These are phyloP conservation scores for Lichtheimia ornata DNA, from an alignment of 371 early-diverging fungal genomes.

Conservation along the genomic window DNA sequence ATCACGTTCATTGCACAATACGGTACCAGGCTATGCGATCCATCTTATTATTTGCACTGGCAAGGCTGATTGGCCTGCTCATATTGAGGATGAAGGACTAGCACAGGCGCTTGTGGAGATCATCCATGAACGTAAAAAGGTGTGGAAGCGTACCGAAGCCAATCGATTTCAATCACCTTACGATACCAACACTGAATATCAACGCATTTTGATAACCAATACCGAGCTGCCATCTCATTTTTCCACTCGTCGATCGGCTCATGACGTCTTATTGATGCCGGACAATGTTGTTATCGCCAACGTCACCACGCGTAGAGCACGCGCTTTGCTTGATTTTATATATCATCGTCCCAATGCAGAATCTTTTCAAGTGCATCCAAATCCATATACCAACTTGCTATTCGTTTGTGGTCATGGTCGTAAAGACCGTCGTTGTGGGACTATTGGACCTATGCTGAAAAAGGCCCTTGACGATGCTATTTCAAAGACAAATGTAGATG, in stretches of 20 bases:
- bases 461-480: conserved; percentile 26
- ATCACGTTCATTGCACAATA: conserved; percentile 33
- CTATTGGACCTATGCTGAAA: conserved; percentile 37
- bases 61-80: conserved; percentile 35
- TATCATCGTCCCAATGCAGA: conserved; percentile 26
- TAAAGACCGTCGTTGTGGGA: conserved; percentile 43
- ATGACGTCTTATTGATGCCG: conserved; percentile 34
- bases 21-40: conserved; percentile 38
- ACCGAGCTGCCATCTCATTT: conserved; percentile 24
- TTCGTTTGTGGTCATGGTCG: conserved; percentile 40
- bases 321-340: conserved; percentile 31
- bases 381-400: conserved; percentile 24
- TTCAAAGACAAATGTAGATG: neutral
- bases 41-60: conserved; percentile 40
- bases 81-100: conserved; percentile 43
- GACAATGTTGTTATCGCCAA: conserved; percentile 44
- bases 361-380: conserved; percentile 28
- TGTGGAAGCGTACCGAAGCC: conserved; percentile 9
- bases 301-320: conserved; percentile 27
- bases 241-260: conserved; percentile 21
- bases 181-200: conserved; percentile 3
- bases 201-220: conserved; percentile 35
- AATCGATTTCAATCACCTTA: conserved; percentile 22
- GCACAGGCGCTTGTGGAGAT: conserved; percentile 27
- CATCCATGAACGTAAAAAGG: conserved; percentile 17